Percentiles rank a stretch among this genome's conserved stretches.
phyloP scores from a whole-genome alignment of 257 asterid genomes.

The Catharanthus roseus region DNA sequence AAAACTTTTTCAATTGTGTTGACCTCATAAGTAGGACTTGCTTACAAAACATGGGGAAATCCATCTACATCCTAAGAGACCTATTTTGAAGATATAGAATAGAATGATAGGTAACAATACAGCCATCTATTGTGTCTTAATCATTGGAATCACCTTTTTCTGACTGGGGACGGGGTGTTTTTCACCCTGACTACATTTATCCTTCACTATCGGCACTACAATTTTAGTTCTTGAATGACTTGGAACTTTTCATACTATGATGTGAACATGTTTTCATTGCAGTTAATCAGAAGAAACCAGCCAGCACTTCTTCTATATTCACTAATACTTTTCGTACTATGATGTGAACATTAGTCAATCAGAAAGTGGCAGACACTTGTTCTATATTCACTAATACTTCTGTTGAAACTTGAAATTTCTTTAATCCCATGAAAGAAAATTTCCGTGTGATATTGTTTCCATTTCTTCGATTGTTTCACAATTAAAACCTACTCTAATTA shows the following conservation, averaged over 20 bases:
- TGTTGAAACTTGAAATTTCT: background rate
- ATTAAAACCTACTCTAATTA: slow-evolving; percentile 10
- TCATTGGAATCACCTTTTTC: background rate
- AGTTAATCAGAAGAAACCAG: background rate
- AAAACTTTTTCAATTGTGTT: background rate
- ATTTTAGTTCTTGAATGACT: background rate
- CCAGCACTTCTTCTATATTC: background rate
- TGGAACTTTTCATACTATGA: background rate
- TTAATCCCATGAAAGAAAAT: background rate
- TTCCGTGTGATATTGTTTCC: background rate
- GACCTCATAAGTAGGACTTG: background rate
- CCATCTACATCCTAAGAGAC: background rate
- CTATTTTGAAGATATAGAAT: background rate
- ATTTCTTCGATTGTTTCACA: background rate
- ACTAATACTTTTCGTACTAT: background rate
- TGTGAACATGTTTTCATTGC: background rate
- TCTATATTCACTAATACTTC: background rate
- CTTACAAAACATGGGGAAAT: background rate
- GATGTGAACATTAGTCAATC: background rate
- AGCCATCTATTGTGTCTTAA: background rate
- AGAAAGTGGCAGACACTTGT: background rate
- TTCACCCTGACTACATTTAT: background rate
- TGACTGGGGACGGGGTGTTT: background rate
- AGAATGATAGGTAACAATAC: background rate
- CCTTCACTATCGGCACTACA: background rate